phyloP scores from a whole-genome alignment of 768 basidiomycete species.

The Lyophyllum decastes region DNA sequence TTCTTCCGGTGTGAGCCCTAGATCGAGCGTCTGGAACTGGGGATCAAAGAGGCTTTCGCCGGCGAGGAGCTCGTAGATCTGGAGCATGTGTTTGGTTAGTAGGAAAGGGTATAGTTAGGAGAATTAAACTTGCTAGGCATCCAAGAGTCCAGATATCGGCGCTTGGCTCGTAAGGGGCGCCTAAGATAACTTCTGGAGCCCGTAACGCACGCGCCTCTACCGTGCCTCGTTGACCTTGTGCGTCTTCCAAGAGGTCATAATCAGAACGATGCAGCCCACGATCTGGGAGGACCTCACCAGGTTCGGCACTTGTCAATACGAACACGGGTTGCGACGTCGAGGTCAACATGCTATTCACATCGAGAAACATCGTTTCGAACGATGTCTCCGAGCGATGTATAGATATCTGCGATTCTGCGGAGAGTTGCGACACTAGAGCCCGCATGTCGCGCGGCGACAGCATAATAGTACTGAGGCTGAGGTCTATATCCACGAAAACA shows the following conservation, averaged over 20 bases:
- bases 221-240: background rate
- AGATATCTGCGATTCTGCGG: constrained; percentile 6
- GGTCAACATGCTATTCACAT: constrained; percentile 13
- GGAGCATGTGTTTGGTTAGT: background rate
- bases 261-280: background rate
- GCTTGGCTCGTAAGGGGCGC: constrained; percentile 12
- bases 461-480: constrained; percentile 19
- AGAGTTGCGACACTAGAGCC: constrained; percentile 17
- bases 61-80: constrained; percentile 25
- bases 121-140: constrained; percentile 19
- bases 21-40: constrained; percentile 24
- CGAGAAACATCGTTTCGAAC: constrained; percentile 3
- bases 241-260: constrained; percentile 1
- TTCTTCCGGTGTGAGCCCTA: constrained; percentile 24
- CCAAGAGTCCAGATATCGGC: constrained; percentile 26
- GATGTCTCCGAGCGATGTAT: constrained; percentile 1
- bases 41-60: constrained; percentile 25
- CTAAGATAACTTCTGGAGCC: constrained; percentile 22
- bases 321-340: constrained; percentile 10
- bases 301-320: background rate
- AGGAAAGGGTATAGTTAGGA: background rate
- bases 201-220: constrained; percentile 9
- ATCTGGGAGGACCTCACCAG: constrained; percentile 1
- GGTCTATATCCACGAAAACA: constrained; percentile 14
- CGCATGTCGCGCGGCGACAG: constrained; percentile 17